phyloP scores from a whole-genome alignment of 2,329 filamentous ascomycete genomes.

The Beauveria scarabaeidicola region DNA sequence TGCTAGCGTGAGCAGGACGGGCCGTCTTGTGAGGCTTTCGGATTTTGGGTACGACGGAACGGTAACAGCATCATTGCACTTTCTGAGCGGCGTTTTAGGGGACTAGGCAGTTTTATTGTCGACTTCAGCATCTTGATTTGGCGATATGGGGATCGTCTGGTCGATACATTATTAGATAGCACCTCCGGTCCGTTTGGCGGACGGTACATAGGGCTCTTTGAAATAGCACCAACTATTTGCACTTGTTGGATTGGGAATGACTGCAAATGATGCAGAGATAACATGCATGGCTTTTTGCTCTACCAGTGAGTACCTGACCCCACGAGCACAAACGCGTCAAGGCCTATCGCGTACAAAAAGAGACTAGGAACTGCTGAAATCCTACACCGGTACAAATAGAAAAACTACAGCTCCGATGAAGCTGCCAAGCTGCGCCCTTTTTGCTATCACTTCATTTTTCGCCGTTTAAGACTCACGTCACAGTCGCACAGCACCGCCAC shows the following conservation, averaged over 20 bases:
- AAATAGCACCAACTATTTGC: neutral
- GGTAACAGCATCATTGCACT: neutral
- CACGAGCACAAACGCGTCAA: neutral
- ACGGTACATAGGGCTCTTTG: neutral
- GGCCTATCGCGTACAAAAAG: neutral
- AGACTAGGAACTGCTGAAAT: neutral
- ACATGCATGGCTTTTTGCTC: too few species aligned
- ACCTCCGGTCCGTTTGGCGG: neutral
- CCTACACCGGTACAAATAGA: neutral
- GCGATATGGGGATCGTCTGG: neutral
- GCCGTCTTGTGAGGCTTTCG: neutral
- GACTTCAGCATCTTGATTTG: neutral
- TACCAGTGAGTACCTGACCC: too few species aligned
- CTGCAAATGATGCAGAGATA: neutral
- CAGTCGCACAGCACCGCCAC: neutral
- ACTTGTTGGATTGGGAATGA: neutral
- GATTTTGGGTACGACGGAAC: constrained; percentile 3
- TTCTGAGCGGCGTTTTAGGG: constrained; percentile 7
- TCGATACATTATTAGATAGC: neutral
- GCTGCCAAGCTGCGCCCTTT: neutral
- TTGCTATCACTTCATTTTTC: neutral
- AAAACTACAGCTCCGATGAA: neutral
- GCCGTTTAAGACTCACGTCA: neutral
- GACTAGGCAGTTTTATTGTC: neutral
- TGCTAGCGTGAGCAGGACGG: neutral